phyloP scores from a whole-genome alignment of 2,329 filamentous ascomycete species.

The Fusarium nodosum region DNA sequence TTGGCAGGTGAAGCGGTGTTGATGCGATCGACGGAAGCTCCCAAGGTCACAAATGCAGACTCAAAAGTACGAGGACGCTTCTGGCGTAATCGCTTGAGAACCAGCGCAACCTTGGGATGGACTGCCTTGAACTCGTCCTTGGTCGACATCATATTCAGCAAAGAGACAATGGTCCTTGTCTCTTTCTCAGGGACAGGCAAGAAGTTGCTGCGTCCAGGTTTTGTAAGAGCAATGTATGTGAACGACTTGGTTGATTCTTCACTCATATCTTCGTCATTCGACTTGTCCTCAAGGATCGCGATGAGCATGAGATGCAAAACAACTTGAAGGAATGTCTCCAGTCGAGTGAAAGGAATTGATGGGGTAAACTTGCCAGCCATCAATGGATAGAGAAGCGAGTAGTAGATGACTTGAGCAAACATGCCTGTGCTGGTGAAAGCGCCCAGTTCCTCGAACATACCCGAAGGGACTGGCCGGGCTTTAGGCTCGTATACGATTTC shows the following conservation, averaged over 20 bases:
- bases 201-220: conserved; percentile 72
- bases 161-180: conserved; percentile 73
- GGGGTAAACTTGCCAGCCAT: conserved; percentile 77
- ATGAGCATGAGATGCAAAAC: conserved; percentile 89
- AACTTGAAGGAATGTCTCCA: conserved; percentile 93
- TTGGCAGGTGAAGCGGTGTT: conserved; percentile 85
- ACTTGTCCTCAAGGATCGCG: conserved; percentile 85
- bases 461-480: conserved; percentile 79
- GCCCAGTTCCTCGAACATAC: conserved; percentile 82
- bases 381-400: conserved; percentile 85
- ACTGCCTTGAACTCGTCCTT: conserved; percentile 85
- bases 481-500: conserved; percentile 95
- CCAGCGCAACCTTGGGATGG: conserved; percentile 84
- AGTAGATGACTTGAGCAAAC: conserved; percentile 92
- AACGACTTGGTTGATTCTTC: conserved; percentile 73
- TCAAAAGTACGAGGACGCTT: conserved; percentile 82
- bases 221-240: conserved; percentile 76
- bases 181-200: conserved; percentile 65
- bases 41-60: conserved; percentile 72
- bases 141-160: conserved; percentile 72
- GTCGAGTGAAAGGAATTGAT: conserved; percentile 81
- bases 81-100: conserved; percentile 87
- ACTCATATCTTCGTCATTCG: conserved; percentile 65
- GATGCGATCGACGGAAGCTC: conserved; percentile 80
- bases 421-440: conserved; percentile 85